Evolutionary conservation across 1,139 yeast species (phyloP), one percentile per base, ranked within the genome.

Genomic region (Kodamaea sp.): DNA sequence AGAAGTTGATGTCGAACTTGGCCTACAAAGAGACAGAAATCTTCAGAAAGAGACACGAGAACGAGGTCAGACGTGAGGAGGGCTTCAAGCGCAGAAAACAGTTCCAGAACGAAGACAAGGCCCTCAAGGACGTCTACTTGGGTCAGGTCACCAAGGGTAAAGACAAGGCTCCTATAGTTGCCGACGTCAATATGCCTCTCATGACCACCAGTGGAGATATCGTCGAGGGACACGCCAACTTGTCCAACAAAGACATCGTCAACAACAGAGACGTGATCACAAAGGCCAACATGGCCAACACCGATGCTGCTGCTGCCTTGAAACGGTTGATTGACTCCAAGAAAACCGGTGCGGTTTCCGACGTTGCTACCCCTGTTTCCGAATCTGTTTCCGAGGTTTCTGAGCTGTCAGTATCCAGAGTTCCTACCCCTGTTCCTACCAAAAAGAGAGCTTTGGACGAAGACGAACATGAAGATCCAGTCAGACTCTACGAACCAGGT

Each of bases 401-500:
- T 13, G 15, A 18, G 20, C 11, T 12, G n/a, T n/a, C n/a, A n/a
- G n/a, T n/a, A n/a, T n/a, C n/a, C n/a, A n/a, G n/a, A n/a, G n/a
- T n/a, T n/a, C 21, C 21, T 7, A 18, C 21, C 6, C 6, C 47
- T 7, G 45, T 47, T 26, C 28, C 31, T 22, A 30, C 26, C 9
- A 51, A 44, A 18, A 43, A 49, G 42, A 45, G 55, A 34, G 9
- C 21, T 7, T 9, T 9, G 21, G 31, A 29, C 5, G 39, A 42
- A 16, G 51, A 46, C 7, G 56, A 51, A 15, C 46, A 46, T 6
- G 51, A 66, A 25, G 95, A 85, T 45, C 70, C 71, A 12, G 82
- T 90, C 21, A 74, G 81, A 47, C 61, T 88, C 43, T 83, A 87
- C 80, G 96, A 88, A 53, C 83, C 94, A 0, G 98, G 98, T 0